Base-by-base conservation (phyloP, 2,329 filamentous ascomycete genomes). In the Phaeosphaeriaceae sp. region DNA sequence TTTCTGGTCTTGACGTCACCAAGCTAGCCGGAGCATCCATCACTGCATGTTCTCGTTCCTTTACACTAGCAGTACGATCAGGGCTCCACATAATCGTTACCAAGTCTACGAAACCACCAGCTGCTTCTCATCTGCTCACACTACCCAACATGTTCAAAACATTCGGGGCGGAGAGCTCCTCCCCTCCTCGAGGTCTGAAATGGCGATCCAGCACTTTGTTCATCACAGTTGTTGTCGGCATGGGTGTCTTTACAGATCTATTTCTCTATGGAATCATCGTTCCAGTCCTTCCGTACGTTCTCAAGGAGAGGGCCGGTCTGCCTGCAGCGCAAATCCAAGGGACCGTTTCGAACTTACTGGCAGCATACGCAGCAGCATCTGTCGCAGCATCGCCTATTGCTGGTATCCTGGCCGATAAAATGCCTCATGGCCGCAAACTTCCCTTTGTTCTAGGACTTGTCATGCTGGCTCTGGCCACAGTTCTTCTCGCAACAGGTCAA, bases 201-300 rank as follows among this genome's bases (percentile, higher is more conserved):
- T 85, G 83, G 82, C 82, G 87, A n/a, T 87, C 85, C 11, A 85
- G 82, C 52, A 85, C 84, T 2, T 66, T 81, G 47, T 89, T 89
- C 76, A 87, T 88, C 62, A 71, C 87, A 41, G 73, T 80, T 7
- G 88, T 86, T 2, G 84, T 89, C 13, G 82, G 79, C 3, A 73
- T 85, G 20, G 84, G 82, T 45, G 79, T 85, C 1, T 87, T 86
- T 66, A 85, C 83, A 0, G 85, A 88, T 66, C 74, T 88, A 13
- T 88, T 88, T 68, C 79, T 88, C 1, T 88, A 88, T 67, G 84
- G 83, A 1, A 76, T 88, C 2, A 78, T 88, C 17, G 85, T 88
- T 0, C 86, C 86, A 0, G 81, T 87, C 9, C 73, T 88, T 1
- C 86, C 86, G 0, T 88, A 84, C 61, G 81, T 88, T 75, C 81